Evolutionary conservation across 768 basidiomycete species (phyloP).

Genomic region (Lactifluus piperatus): DNA sequence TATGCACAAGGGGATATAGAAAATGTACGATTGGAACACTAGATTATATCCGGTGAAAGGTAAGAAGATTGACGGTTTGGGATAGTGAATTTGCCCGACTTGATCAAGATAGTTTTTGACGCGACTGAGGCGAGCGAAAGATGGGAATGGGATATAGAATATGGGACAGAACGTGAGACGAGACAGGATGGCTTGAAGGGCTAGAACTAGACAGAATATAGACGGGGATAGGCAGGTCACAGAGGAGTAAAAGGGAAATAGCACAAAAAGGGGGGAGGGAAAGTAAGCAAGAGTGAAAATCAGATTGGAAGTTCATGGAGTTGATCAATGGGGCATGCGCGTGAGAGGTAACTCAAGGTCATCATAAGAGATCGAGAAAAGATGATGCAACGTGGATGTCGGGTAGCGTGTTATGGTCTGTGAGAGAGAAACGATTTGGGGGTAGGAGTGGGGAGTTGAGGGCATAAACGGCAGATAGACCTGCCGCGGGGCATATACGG

Average conservation of each 20-base stretch:
- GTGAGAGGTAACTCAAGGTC: conserved; percentile 8
- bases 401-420: background rate
- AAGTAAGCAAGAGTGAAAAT: conserved; percentile 1
- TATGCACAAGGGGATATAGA: background rate
- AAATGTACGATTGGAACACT: background rate
- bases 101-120: background rate
- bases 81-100: background rate
- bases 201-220: conserved; percentile 10
- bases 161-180: conserved; percentile 9
- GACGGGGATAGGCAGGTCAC: conserved; percentile 9
- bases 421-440: background rate
- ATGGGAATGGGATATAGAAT: conserved; percentile 5
- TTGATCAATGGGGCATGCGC: conserved; percentile 5
- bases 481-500: conserved; percentile 1
- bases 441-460: background rate
- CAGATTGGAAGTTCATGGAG: conserved; percentile 12
- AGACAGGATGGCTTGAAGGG: conserved; percentile 7
- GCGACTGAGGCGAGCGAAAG: background rate
- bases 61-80: background rate
- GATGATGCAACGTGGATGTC: conserved; percentile 6
- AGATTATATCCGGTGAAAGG: background rate
- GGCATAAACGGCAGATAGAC: conserved; percentile 1
- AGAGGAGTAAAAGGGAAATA: background rate
- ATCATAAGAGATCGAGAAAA: conserved; percentile 12
- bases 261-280: background rate